Percentiles rank a stretch among this genome's conserved stretches.
Conservation (phyloP, 1,139 yeast genomes). For the Fermentozyma sake region DNA sequence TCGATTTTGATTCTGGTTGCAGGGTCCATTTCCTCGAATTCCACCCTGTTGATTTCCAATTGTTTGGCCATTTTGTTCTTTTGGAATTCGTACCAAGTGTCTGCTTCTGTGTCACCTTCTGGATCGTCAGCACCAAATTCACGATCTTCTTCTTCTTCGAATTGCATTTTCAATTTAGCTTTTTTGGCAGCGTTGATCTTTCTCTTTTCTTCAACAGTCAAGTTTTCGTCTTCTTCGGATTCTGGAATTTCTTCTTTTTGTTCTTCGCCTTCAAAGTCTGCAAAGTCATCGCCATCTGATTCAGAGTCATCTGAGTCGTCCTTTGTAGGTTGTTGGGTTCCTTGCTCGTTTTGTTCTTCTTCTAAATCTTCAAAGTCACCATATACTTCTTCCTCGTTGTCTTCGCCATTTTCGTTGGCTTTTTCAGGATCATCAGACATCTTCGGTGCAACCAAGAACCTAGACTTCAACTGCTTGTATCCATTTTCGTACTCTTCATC, state of each 20-base stretch:
- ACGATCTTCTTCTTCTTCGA: constrained; percentile 85
- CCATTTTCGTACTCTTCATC: constrained; percentile 44
- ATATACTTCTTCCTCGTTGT: constrained; percentile 50
- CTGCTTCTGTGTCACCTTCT: constrained; percentile 72
- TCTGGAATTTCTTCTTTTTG: constrained; percentile 30
- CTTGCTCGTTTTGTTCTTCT: constrained; percentile 22
- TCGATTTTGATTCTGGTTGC: constrained; percentile 77
- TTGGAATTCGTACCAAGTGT: constrained; percentile 96
- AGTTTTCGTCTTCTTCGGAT: constrained; percentile 32
- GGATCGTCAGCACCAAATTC: constrained; percentile 72
- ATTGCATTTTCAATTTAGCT: constrained; percentile 80
- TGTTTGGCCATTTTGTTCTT: constrained; percentile 97
- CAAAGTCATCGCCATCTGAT: constrained; percentile 42
- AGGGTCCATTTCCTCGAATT: constrained; percentile 67
- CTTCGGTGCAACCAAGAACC: constrained; percentile 70
- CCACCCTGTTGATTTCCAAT: constrained; percentile 85
- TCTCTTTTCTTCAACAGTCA: constrained; percentile 66
- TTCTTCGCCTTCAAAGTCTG: constrained; percentile 52
- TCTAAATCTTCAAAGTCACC: constrained; percentile 85
- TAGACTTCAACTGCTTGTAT: constrained; percentile 44
- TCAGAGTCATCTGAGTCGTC: constrained; percentile 21
- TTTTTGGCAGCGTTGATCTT: constrained; percentile 82
- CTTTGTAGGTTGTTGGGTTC: constrained; percentile 5
- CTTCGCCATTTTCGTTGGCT: constrained; percentile 32
- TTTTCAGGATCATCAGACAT: constrained; percentile 34